These are phyloP conservation scores for Venturiaceae sp. DNA, from an alignment of 2,329 filamentous ascomycete genomes.

Conservation along the genomic window DNA sequence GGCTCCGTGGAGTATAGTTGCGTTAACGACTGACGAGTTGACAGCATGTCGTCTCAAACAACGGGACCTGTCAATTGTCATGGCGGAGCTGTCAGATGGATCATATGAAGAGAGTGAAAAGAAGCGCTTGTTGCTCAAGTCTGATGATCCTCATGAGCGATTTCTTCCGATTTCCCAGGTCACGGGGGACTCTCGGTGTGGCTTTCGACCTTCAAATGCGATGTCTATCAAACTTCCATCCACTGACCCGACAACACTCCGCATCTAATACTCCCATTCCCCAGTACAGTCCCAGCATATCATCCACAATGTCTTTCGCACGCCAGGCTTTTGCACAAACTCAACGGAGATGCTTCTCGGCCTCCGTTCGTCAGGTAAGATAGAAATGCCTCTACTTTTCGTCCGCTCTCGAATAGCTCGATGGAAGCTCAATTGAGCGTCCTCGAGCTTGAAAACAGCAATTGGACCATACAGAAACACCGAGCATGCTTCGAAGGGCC, in stretches of 20 bases:
- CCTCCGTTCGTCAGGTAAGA: slow-evolving; percentile 40
- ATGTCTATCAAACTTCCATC: neutral
- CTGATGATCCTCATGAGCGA: too few species aligned
- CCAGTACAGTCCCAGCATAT: neutral
- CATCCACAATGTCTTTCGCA: slow-evolving; percentile 57
- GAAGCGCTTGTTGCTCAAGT: too few species aligned
- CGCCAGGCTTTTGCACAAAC: slow-evolving; percentile 40
- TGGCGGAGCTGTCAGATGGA: too few species aligned
- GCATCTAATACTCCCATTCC: neutral
- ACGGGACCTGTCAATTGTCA: too few species aligned
- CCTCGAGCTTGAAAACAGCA: neutral
- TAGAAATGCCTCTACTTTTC: neutral
- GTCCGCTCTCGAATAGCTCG: neutral
- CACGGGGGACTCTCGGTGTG: neutral
- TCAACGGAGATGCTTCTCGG: slow-evolving; percentile 44
- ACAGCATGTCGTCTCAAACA: too few species aligned
- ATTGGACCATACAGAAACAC: neutral
- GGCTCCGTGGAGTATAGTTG: too few species aligned
- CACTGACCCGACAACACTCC: neutral
- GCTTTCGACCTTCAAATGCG: neutral
- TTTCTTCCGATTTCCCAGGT: neutral
- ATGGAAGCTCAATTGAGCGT: neutral
- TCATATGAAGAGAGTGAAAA: too few species aligned
- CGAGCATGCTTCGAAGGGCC: neutral
- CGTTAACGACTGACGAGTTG: too few species aligned